Percentiles rank a stretch among this genome's conserved stretches.
These are phyloP conservation scores for Gynostemma pentaphyllum DNA, from an alignment of 306 rosid genomes.

Conservation along the genomic window DNA sequence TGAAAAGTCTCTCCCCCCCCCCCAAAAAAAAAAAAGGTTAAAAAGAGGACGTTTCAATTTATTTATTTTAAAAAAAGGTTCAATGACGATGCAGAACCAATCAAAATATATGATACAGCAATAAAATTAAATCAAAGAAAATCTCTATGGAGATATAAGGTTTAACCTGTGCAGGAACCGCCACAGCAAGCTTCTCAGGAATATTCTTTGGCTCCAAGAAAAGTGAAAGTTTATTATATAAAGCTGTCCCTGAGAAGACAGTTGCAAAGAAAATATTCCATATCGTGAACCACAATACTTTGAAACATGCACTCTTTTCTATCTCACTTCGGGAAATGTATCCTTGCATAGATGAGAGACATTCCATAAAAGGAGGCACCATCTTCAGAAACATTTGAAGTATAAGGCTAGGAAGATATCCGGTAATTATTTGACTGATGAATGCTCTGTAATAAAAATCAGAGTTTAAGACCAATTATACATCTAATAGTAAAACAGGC, in stretches of 20 bases:
- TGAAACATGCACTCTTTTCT: constrained; percentile 71
- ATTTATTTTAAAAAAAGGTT: too few relatives aligned
- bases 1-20: too few relatives aligned
- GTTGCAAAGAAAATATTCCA: constrained; percentile 95
- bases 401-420: constrained; percentile 92
- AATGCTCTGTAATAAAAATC: constrained; percentile 43
- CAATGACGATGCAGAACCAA: too few relatives aligned
- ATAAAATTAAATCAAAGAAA: too few relatives aligned
- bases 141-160: constrained; percentile 9
- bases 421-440: constrained; percentile 70
- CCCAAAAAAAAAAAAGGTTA: too few relatives aligned
- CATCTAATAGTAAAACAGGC: background rate
- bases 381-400: constrained; percentile 66
- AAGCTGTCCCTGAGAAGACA: constrained; percentile 69
- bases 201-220: constrained; percentile 62
- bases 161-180: constrained; percentile 91
- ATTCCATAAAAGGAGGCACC: constrained; percentile 81
- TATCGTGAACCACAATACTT: constrained; percentile 88
- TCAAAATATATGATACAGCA: too few relatives aligned
- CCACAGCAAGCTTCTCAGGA: constrained; percentile 57
- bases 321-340: constrained; percentile 59
- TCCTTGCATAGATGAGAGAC: constrained; percentile 91
- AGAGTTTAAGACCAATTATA: background rate
- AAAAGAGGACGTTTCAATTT: too few relatives aligned
- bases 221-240: constrained; percentile 35